Conservation (phyloP, 345 rosid genomes). For the Cochlearia excelsa region DNA sequence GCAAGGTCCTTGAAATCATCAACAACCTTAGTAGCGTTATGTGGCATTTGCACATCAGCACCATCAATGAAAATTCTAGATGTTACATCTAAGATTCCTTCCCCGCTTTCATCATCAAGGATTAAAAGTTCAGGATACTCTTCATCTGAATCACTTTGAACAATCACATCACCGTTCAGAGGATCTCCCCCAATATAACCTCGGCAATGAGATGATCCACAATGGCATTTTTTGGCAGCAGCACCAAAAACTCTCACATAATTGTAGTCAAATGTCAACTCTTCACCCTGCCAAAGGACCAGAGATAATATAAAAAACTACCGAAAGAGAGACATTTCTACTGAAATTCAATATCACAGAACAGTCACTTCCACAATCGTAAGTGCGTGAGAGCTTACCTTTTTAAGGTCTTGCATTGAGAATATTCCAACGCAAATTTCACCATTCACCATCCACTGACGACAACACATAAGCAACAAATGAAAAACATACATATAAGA, state of each 20-base stretch:
- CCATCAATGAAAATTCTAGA: constrained; percentile 37
- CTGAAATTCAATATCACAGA: constrained; percentile 6
- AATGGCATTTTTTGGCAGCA: constrained; percentile 94
- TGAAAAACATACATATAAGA: constrained; percentile 16
- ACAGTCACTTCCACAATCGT: neutral
- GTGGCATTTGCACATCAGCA: constrained; percentile 33
- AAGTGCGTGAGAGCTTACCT: constrained; percentile 48
- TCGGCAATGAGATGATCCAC: constrained; percentile 80
- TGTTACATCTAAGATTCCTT: constrained; percentile 34
- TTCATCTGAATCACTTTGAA: constrained; percentile 97
- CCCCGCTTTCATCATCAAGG: constrained; percentile 61
- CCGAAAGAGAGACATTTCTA: neutral
- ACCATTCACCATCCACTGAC: constrained; percentile 99
- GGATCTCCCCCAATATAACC: constrained; percentile 99
- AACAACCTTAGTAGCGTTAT: constrained; percentile 30
- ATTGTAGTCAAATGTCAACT: constrained; percentile 95
- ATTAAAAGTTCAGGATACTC: constrained; percentile 92
- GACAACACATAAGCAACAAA: constrained; percentile 27
- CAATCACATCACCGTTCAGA: constrained; percentile 62
- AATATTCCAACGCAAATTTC: constrained; percentile 96
- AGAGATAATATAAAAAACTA: constrained; percentile 21
- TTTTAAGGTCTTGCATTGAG: constrained; percentile 77
- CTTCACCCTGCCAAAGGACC: constrained; percentile 64
- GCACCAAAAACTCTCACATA: constrained; percentile 98
- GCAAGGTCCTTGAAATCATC: constrained; percentile 39